Conservation (phyloP, 805 yeast species). For the Suhomyces faveliae region DNA sequence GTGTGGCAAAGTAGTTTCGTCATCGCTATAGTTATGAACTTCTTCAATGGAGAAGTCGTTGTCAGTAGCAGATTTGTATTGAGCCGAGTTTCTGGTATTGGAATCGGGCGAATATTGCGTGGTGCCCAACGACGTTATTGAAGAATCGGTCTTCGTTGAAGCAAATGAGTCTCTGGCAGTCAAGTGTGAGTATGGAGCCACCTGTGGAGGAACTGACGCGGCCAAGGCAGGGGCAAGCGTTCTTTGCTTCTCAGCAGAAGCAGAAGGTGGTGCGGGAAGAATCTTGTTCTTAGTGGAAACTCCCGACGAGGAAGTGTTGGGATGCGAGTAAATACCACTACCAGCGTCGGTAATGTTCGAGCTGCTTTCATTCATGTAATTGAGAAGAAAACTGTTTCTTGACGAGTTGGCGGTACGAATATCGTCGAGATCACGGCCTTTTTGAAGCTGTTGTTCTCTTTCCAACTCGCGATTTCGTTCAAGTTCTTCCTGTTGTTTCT, state of each 20-base stretch:
- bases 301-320: conserved; percentile 7
- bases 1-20: conserved; percentile 15
- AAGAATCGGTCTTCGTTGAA: conserved; percentile 16
- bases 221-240: conserved; percentile 7
- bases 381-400: conserved; percentile 11
- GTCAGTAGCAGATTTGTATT: conserved; percentile 7
- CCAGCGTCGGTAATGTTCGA: background rate
- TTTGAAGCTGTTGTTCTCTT: conserved; percentile 7
- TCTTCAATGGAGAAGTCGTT: conserved; percentile 40
- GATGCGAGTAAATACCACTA: conserved; percentile 4
- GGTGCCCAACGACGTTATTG: conserved; percentile 11
- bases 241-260: background rate
- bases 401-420: conserved; percentile 9
- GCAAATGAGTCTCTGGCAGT: conserved; percentile 14
- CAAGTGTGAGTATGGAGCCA: conserved; percentile 3
- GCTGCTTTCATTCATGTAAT: conserved; percentile 11
- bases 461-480: conserved; percentile 7
- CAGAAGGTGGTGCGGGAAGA: conserved; percentile 5
- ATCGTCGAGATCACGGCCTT: conserved; percentile 7
- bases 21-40: conserved; percentile 37
- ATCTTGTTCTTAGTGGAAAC: conserved; percentile 3
- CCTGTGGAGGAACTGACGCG: conserved; percentile 5
- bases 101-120: conserved; percentile 12
- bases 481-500: conserved; percentile 26
- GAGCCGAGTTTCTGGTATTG: background rate